Percentiles rank a stretch among this genome's conserved stretches.
These are phyloP conservation scores for Dryas octopetala DNA, from an alignment of 306 rosid genomes.

Conservation along the genomic window DNA sequence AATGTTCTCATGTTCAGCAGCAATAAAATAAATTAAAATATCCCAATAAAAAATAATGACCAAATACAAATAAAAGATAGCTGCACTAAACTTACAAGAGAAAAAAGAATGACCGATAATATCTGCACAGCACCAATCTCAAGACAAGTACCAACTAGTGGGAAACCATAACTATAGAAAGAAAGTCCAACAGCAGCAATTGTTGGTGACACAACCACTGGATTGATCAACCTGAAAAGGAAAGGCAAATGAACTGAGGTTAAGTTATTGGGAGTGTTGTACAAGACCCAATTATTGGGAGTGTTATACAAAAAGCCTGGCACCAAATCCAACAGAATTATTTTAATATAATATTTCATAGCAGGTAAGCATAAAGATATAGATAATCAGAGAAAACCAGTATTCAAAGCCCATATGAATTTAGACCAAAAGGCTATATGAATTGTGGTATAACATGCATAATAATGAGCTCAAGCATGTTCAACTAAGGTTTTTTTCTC, in stretches of 20 bases:
- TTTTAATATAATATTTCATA: neutral
- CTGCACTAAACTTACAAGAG: conserved; percentile 75
- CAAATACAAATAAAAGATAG: conserved; percentile 7
- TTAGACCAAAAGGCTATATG: neutral
- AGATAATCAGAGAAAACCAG: neutral
- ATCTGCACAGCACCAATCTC: conserved; percentile 96
- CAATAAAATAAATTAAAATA: neutral
- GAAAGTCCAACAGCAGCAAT: conserved; percentile 99
- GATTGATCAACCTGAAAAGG: conserved; percentile 84
- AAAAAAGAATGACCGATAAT: conserved; percentile 71
- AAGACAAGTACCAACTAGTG: conserved; percentile 84
- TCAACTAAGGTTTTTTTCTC: neutral
- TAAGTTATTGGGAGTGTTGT: conserved; percentile 1
- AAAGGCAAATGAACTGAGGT: conserved; percentile 20
- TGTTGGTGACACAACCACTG: conserved; percentile 95
- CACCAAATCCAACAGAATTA: neutral
- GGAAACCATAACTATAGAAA: conserved; percentile 91
- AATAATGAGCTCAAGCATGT: neutral
- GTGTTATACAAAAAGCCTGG: neutral
- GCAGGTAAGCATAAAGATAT: neutral
- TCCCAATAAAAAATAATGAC: neutral
- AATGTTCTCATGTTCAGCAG: neutral
- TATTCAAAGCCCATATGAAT: neutral
- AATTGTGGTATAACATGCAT: neutral
- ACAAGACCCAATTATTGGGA: conserved; percentile 2